Evolutionary conservation across 208 protist genomes (phyloP).

Genomic region (Acanthamoeba castellanii): DNA sequence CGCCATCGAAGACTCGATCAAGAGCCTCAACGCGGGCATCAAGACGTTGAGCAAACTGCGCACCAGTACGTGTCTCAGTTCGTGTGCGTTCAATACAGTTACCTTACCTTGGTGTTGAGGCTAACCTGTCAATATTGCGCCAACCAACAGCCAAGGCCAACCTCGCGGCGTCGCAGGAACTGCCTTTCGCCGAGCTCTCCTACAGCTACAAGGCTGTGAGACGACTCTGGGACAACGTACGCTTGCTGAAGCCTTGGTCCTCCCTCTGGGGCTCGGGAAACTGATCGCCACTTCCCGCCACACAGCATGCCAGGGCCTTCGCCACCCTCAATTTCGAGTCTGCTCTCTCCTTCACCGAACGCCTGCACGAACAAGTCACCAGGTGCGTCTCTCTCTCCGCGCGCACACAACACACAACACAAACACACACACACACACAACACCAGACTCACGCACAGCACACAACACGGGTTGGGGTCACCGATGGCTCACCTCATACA

Average conservation of each 20-base stretch:
- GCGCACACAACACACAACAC: background rate
- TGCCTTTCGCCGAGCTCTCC: background rate
- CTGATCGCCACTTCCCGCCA: too few relatives aligned
- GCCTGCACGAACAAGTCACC: background rate
- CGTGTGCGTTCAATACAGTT: too few relatives aligned
- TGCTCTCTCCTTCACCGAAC: background rate
- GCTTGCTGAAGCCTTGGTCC: background rate
- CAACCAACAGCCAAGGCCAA: constrained; percentile 8
- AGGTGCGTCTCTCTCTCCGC: background rate
- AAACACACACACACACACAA: background rate
- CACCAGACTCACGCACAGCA: background rate
- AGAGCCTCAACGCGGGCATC: background rate
- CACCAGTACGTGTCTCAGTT: constrained; percentile 1
- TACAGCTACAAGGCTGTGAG: constrained; percentile 18
- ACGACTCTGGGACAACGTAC: constrained; percentile 12
- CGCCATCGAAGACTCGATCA: constrained; percentile 37
- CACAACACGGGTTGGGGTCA: background rate
- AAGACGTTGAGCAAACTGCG: background rate
- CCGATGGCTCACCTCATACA: background rate
- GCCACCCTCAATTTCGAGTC: background rate
- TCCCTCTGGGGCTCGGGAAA: background rate
- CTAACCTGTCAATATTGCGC: background rate
- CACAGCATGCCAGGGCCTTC: background rate
- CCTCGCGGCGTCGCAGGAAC: background rate
- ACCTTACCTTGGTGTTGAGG: too few relatives aligned